A percentile compares a stretch with the other conserved stretches of the same genome.
These are phyloP conservation scores for Trematosphaeria pertusa DNA, from an alignment of 2,329 filamentous ascomycete genomes.

Conservation along the genomic window DNA sequence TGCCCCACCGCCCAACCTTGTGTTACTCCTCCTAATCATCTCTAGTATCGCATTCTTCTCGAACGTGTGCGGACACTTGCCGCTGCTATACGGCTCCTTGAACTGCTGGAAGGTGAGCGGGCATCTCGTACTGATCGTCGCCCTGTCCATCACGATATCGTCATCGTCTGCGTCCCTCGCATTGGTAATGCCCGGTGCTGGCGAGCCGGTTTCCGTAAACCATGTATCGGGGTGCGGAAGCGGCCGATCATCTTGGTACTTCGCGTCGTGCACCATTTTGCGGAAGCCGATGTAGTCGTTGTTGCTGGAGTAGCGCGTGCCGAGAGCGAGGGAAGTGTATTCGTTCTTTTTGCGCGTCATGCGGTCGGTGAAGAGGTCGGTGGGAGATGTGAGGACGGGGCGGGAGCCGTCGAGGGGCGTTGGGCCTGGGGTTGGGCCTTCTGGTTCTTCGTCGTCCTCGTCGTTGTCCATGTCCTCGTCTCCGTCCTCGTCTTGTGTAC, in stretches of 20 bases:
- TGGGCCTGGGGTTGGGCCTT: constrained; percentile 47
- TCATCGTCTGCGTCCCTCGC: constrained; percentile 66
- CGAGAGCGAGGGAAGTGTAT: constrained; percentile 49
- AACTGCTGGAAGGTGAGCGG: constrained; percentile 71
- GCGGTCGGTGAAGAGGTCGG: constrained; percentile 46
- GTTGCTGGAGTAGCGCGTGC: constrained; percentile 62
- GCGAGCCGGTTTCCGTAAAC: constrained; percentile 63
- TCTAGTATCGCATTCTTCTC: constrained; percentile 69
- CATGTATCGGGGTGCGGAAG: constrained; percentile 66
- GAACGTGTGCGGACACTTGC: constrained; percentile 74
- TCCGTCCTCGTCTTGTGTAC: constrained; percentile 43
- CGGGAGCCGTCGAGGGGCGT: constrained; percentile 44
- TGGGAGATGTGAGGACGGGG: constrained; percentile 41
- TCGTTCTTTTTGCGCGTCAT: constrained; percentile 52
- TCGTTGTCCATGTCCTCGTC: constrained; percentile 40
- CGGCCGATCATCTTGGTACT: constrained; percentile 60
- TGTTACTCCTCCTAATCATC: constrained; percentile 49
- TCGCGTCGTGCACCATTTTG: constrained; percentile 66
- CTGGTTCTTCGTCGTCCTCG: constrained; percentile 44
- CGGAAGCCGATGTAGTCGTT: constrained; percentile 69
- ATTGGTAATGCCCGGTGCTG: constrained; percentile 51
- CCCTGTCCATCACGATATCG: constrained; percentile 71
- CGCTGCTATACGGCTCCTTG: constrained; percentile 70
- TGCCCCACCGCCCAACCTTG: constrained; percentile 18
- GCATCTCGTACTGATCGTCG: constrained; percentile 71